Evolutionary conservation across 495 filamentous ascomycete species (phyloP).

Genomic region (Talaromyces proteolyticus): DNA sequence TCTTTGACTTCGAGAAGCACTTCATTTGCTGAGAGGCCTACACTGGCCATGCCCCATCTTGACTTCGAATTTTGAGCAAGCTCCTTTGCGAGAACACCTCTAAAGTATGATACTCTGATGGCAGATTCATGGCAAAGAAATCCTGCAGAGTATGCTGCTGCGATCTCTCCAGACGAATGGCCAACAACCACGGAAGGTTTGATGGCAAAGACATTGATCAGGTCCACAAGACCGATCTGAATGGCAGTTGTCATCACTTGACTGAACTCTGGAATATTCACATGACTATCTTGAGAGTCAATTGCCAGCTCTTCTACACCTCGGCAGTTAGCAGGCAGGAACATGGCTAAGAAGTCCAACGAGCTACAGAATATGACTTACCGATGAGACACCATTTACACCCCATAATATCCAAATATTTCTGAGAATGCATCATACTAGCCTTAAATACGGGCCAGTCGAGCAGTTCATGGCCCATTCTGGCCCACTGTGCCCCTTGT

Average conservation of each 20-base stretch:
- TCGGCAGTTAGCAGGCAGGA: too few species aligned
- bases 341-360: not conserved
- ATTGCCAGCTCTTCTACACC: not conserved
- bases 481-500: slow-evolving; percentile 28
- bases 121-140: not conserved
- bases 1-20: too few species aligned
- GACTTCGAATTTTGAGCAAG: not conserved
- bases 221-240: slow-evolving; percentile 43
- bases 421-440: not conserved
- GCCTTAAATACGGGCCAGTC: not conserved
- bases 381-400: not conserved
- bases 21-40: not conserved
- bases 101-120: not conserved
- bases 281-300: too few species aligned
- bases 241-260: slow-evolving; percentile 43
- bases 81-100: not conserved
- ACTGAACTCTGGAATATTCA: slow-evolving; percentile 20
- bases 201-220: slow-evolving; percentile 40
- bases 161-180: slow-evolving; percentile 62
- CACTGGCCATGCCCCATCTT: not conserved
- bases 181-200: slow-evolving; percentile 48
- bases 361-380: too few species aligned
- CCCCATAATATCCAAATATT: not conserved
- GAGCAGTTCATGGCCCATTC: slow-evolving; percentile 27
- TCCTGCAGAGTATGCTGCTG: slow-evolving; percentile 41